Base-by-base conservation (phyloP, 2,329 filamentous ascomycete genomes). In the Pseudogymnoascus sp. region DNA sequence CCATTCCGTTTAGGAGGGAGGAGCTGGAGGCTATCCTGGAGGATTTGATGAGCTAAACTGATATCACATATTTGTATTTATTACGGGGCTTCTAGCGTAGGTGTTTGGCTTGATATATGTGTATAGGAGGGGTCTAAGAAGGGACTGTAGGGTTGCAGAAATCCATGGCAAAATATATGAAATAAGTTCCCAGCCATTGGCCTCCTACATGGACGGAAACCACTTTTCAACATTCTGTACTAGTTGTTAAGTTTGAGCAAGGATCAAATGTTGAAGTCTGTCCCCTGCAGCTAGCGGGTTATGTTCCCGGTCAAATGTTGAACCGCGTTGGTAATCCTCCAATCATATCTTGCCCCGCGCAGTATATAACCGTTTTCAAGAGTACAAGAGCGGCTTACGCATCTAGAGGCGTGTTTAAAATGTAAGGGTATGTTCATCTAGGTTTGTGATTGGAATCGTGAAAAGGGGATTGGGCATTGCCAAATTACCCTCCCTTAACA, bases 1-100 rank as follows among this genome's bases (percentile, higher is more conserved):
- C 90, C 68, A 85, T 96, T 13, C 95, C 95, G 0, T 91, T 97
- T 72, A 82, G 87, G 47, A 88, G 87, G 69, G 92, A 96, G 67
- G 95, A 99, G 76, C 80, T 97, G 72, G 93, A 97, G 75, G 87
- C 83, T 1, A 89, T 96, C 57, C 75, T 97, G 67, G 93, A 97
- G 72, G 95, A 97, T 65, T 74, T 84, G 64, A 76, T 78, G 72
- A 31, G 23, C 26, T 53, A 53, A 53, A 53, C 23, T 53, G 47
- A 53, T 53, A 17, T 10, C 23, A 17, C 23, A 31, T 31, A 50
- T 53, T 47, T 53, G 26, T 31, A 53, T 31, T 28, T 28, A 31
- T 53, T 53, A 31, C 21, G 9, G n/a, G 23, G 47, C 2, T 53
- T 53, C 23, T 8, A 53, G 47, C 47, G 47, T 5, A n/a, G 47